phyloP scores from a whole-genome alignment of 345 rosid genomes.

The Boechera divaricarpa region DNA sequence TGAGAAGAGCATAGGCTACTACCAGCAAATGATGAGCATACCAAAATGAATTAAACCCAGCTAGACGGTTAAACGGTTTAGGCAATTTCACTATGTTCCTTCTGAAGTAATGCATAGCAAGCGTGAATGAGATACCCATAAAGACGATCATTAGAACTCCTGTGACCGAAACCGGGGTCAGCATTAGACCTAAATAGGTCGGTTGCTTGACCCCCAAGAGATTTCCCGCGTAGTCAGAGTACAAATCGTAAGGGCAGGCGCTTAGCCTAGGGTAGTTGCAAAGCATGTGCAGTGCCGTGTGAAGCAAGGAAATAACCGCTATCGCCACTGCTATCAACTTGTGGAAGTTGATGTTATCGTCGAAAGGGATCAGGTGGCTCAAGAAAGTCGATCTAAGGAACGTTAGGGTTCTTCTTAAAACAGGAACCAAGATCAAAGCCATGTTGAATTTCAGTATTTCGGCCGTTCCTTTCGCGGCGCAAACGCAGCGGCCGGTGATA shows the following conservation, averaged over 20 bases:
- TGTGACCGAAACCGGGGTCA: slow-evolving; percentile 56
- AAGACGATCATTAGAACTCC: slow-evolving; percentile 62
- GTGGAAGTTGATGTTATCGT: slow-evolving; percentile 88
- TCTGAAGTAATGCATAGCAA: slow-evolving; percentile 69
- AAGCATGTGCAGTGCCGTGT: slow-evolving; percentile 57
- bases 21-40: slow-evolving; percentile 86
- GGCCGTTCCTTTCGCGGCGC: slow-evolving; percentile 80
- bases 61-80: slow-evolving; percentile 63
- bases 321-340: slow-evolving; percentile 62
- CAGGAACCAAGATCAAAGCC: slow-evolving; percentile 84
- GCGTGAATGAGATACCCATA: slow-evolving; percentile 68
- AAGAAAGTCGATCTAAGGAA: slow-evolving; percentile 66
- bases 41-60: slow-evolving; percentile 95
- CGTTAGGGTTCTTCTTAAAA: slow-evolving; percentile 72
- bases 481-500: slow-evolving; percentile 73
- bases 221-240: slow-evolving; percentile 50
- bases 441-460: slow-evolving; percentile 82
- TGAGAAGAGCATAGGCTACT: slow-evolving; percentile 62
- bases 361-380: slow-evolving; percentile 68
- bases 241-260: slow-evolving; percentile 48
- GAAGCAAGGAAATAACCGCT: slow-evolving; percentile 50
- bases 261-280: slow-evolving; percentile 67
- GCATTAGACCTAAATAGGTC: slow-evolving; percentile 57
- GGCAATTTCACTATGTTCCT: slow-evolving; percentile 70
- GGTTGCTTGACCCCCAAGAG: slow-evolving; percentile 59